phyloP scores from a whole-genome alignment of 768 basidiomycete genomes.

The Trichaptum fuscoviolaceum region DNA sequence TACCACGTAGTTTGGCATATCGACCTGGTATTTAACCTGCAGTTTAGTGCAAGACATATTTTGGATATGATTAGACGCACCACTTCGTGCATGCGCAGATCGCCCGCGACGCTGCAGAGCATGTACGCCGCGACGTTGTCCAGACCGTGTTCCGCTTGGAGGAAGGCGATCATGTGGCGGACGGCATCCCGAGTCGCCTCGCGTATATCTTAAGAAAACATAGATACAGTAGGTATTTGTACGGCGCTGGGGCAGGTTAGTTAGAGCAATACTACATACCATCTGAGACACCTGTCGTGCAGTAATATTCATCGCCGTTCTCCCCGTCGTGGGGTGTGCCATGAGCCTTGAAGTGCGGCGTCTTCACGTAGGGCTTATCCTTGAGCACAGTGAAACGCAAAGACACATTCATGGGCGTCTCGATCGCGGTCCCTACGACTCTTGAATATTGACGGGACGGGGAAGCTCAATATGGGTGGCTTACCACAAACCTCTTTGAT shows the following conservation, averaged over 20 bases:
- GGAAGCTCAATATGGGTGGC: constrained; percentile 14
- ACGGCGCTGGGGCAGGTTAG: not conserved
- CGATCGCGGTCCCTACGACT: constrained; percentile 53
- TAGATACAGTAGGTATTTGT: too few relatives aligned
- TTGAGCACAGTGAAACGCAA: constrained; percentile 54
- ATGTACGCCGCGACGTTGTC: constrained; percentile 48
- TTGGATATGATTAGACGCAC: constrained; percentile 35
- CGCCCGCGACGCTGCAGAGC: constrained; percentile 55
- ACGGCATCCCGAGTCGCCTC: constrained; percentile 53
- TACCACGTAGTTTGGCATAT: constrained; percentile 64
- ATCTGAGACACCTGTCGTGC: constrained; percentile 52
- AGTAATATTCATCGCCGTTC: constrained; percentile 40
- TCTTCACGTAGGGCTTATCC: constrained; percentile 51
- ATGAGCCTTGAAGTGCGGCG: constrained; percentile 47
- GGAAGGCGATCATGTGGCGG: constrained; percentile 51
- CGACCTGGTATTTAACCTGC: constrained; percentile 34
- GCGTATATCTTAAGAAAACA: constrained; percentile 33
- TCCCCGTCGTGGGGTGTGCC: constrained; percentile 17
- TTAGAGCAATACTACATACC: constrained; percentile 21
- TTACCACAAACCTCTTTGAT: constrained; percentile 53
- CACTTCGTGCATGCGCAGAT: constrained; percentile 59
- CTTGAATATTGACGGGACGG: not conserved
- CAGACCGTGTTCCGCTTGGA: constrained; percentile 39
- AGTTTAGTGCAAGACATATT: too few relatives aligned
- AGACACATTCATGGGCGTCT: constrained; percentile 52